These are phyloP conservation scores for Populus hybrid DNA, from an alignment of 441 rosid genomes.

Conservation along the genomic window DNA sequence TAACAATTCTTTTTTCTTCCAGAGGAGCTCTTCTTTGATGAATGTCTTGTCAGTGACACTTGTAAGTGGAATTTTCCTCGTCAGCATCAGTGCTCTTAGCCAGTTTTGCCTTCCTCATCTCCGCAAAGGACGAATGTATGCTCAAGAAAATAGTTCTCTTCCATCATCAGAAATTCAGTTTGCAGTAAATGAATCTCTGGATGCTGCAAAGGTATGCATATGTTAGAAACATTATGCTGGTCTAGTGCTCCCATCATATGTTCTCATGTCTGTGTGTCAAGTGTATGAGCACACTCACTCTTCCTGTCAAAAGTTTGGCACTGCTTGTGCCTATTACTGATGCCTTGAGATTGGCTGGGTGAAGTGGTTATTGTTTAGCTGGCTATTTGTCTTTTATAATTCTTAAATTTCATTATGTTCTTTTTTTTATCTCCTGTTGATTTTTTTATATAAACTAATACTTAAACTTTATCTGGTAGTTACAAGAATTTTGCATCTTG, in stretches of 20 bases:
- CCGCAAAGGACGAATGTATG: slow-evolving; percentile 34
- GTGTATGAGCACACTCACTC: background rate
- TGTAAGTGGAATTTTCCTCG: slow-evolving; percentile 67
- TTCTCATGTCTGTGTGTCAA: background rate
- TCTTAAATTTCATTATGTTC: slow-evolving; percentile 1
- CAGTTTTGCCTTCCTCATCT: slow-evolving; percentile 44
- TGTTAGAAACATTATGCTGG: background rate
- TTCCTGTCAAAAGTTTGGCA: background rate
- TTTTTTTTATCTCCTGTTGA: slow-evolving; percentile 8
- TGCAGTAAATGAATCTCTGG: slow-evolving; percentile 39
- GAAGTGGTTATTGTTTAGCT: background rate
- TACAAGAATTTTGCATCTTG: slow-evolving; percentile 47
- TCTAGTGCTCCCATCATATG: background rate
- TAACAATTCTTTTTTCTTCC: slow-evolving; percentile 31
- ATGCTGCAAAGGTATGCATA: slow-evolving; percentile 50
- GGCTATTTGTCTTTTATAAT: background rate
- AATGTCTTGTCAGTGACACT: slow-evolving; percentile 48
- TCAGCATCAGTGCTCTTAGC: slow-evolving; percentile 41
- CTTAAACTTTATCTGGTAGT: slow-evolving; percentile 32
- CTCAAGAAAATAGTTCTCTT: slow-evolving; percentile 28
- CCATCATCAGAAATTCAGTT: slow-evolving; percentile 39
- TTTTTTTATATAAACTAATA: slow-evolving; percentile 14
- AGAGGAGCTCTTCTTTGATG: slow-evolving; percentile 57
- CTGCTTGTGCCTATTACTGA: background rate
- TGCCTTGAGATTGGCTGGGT: background rate